Evolutionary conservation across 805 yeast genomes (phyloP).

Genomic region (Metschnikowia proteae): DNA sequence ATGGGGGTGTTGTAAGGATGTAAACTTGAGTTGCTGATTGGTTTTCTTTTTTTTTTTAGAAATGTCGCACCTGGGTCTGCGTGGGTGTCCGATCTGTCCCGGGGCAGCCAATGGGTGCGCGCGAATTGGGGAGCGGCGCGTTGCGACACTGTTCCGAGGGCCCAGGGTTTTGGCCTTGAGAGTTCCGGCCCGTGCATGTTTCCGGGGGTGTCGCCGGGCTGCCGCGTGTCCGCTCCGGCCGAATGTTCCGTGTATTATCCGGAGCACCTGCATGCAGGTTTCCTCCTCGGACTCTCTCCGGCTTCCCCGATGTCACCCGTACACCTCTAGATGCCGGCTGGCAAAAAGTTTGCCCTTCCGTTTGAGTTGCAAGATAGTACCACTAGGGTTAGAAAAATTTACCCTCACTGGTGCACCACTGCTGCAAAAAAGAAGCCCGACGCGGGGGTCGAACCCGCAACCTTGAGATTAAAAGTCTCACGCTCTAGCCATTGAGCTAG

Average conservation of each 20-base stretch:
- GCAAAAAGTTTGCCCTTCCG: not conserved
- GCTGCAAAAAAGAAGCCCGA: slow-evolving; percentile 13
- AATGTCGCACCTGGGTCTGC: slow-evolving; percentile 4
- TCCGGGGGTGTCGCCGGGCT: not conserved
- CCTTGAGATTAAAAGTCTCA: slow-evolving; percentile 28
- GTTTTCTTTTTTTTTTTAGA: slow-evolving; percentile 2
- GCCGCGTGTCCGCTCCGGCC: not conserved
- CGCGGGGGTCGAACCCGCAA: slow-evolving; percentile 26
- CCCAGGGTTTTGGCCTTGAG: not conserved
- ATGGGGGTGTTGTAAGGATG: not conserved
- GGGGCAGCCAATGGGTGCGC: slow-evolving; percentile 19
- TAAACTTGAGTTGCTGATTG: slow-evolving; percentile 4
- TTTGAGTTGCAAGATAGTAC: too few species aligned
- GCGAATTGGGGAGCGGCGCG: slow-evolving; percentile 10
- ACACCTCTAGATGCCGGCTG: not conserved
- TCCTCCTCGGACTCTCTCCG: not conserved
- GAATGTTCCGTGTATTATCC: too few species aligned
- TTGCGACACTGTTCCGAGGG: slow-evolving; percentile 1
- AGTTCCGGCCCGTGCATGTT: not conserved
- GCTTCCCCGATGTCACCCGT: not conserved
- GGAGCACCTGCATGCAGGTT: not conserved
- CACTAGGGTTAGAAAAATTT: too few species aligned
- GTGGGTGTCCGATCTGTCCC: slow-evolving; percentile 16
- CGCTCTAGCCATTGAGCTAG: slow-evolving; percentile 33
- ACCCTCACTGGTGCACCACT: too few species aligned